Conservation (phyloP, 192 early-diverging fungal genomes). For the Funneliformis mosseae region DNA sequence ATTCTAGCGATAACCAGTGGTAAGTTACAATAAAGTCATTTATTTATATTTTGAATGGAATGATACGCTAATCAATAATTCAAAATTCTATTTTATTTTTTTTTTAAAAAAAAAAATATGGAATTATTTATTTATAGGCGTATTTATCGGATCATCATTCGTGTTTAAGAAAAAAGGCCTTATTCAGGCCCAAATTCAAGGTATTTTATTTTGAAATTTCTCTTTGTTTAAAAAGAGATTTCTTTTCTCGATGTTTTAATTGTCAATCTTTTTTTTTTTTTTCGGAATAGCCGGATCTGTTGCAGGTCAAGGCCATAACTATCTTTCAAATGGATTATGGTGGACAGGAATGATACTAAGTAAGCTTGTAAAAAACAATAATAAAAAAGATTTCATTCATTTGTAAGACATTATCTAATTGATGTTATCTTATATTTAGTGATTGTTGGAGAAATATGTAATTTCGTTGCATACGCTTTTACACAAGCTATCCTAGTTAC, state of each 20-base stretch:
- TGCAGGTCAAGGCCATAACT: conserved; percentile 58
- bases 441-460: conserved; percentile 91
- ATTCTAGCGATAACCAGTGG: conserved; percentile 5
- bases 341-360: conserved; percentile 64
- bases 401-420: background rate
- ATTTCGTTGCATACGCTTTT: conserved; percentile 97
- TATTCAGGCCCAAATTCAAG: conserved; percentile 66
- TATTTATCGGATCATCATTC: conserved; percentile 92
- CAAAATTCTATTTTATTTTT: background rate
- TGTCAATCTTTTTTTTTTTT: background rate
- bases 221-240: background rate
- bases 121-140: conserved; percentile 54
- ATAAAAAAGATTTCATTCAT: background rate
- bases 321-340: conserved; percentile 56
- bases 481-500: conserved; percentile 97
- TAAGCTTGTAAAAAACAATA: conserved; percentile 31
- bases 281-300: conserved; percentile 38
- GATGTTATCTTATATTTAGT: conserved; percentile 53
- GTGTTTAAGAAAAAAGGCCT: conserved; percentile 96
- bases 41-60: background rate
- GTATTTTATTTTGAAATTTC: conserved; percentile 13
- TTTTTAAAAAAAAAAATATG: background rate
- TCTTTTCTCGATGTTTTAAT: background rate
- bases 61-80: background rate
- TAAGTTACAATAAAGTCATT: background rate